Conservation (phyloP, 768 basidiomycete species). For the Leccinum incarnatum region DNA sequence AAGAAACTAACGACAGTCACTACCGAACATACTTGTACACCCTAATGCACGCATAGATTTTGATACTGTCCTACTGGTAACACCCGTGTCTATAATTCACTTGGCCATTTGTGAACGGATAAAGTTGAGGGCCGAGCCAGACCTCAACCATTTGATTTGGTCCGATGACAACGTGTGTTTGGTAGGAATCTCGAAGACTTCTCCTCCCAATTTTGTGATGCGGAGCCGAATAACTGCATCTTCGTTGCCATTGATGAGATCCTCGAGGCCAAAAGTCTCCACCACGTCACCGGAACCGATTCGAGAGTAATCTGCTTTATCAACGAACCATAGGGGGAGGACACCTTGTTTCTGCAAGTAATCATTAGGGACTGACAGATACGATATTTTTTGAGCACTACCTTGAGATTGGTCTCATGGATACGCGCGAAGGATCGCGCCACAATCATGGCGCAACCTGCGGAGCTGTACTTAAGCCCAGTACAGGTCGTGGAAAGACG, state of each 20-base stretch:
- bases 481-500: not conserved
- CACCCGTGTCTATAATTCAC: not conserved
- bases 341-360: slow-evolving; percentile 88
- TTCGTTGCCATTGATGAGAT: slow-evolving; percentile 49
- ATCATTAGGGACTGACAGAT: slow-evolving; percentile 2
- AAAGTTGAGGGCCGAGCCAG: slow-evolving; percentile 87
- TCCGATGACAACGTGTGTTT: slow-evolving; percentile 89
- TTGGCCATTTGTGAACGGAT: slow-evolving; percentile 61
- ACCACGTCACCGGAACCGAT: slow-evolving; percentile 82
- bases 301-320: slow-evolving; percentile 80
- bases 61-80: not conserved
- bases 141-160: slow-evolving; percentile 86
- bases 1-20: slow-evolving; percentile 21
- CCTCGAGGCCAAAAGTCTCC: slow-evolving; percentile 79
- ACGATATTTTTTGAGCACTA: slow-evolving; percentile 27
- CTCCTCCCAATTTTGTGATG: slow-evolving; percentile 66
- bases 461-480: not conserved
- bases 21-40: not conserved
- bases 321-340: slow-evolving; percentile 89
- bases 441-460: slow-evolving; percentile 83
- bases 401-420: slow-evolving; percentile 97
- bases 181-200: slow-evolving; percentile 63
- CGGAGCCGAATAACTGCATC: slow-evolving; percentile 48
- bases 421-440: slow-evolving; percentile 96
- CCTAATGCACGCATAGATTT: slow-evolving; percentile 1